Percentiles rank a stretch among this genome's conserved stretches.
Conservation (phyloP, 495 filamentous ascomycete genomes). For the Lepraria neglecta region DNA sequence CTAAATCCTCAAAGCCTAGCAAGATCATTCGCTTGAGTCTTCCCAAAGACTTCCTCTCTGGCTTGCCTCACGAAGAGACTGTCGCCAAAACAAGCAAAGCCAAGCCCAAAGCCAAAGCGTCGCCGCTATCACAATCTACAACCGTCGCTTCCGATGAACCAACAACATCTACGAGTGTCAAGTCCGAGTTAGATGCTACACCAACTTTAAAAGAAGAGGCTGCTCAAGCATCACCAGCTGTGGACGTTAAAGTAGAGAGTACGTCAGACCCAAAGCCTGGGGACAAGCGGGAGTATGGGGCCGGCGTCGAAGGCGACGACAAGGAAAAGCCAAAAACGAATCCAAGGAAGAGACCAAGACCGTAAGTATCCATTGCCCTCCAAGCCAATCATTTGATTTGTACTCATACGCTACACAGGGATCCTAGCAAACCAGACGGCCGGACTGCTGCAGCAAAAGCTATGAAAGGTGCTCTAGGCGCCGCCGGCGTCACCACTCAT, state of each 20-base stretch:
- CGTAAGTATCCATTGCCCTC: constrained; percentile 58
- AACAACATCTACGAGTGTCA: constrained; percentile 44
- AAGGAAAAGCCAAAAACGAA: constrained; percentile 80
- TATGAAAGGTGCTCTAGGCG: constrained; percentile 27
- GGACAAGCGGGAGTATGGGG: constrained; percentile 53
- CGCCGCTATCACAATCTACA: constrained; percentile 37
- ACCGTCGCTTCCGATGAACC: constrained; percentile 37
- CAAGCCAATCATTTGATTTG: constrained; percentile 2
- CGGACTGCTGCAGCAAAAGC: constrained; percentile 30
- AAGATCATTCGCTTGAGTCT: constrained; percentile 53
- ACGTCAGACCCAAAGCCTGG: constrained; percentile 51
- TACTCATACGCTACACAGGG: constrained; percentile 48
- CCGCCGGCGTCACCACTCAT: constrained; percentile 43
- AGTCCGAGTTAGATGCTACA: constrained; percentile 45
- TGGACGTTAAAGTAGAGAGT: constrained; percentile 56
- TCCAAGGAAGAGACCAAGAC: constrained; percentile 87
- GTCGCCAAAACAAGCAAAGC: constrained; percentile 24
- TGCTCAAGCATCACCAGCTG: constrained; percentile 36
- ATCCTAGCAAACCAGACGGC: constrained; percentile 50
- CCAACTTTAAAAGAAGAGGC: constrained; percentile 49
- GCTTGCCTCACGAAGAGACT: constrained; percentile 36
- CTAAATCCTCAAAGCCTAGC: constrained; percentile 36
- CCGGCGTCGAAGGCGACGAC: constrained; percentile 50
- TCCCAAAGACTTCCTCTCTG: constrained; percentile 40
- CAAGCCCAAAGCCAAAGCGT: constrained; percentile 30